Evolutionary conservation across 495 filamentous ascomycete species (phyloP), one percentile per base, ranked within the genome.

Genomic region (Aspergillus ostianus): DNA sequence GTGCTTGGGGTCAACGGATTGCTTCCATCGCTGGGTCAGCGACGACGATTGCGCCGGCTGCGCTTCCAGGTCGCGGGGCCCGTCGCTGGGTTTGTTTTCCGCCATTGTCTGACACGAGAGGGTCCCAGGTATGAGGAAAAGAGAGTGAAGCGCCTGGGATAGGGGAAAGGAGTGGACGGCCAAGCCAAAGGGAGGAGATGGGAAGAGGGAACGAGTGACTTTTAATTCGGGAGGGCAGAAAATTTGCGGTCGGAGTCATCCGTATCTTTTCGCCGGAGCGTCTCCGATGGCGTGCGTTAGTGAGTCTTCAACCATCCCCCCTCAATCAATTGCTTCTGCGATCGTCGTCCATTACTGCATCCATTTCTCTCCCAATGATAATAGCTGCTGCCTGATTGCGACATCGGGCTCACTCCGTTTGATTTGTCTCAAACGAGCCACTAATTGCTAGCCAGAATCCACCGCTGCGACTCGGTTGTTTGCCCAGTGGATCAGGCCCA

Each of bases 1-100:
- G 66, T 83, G 65, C 8, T 67, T 65, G 21, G 77, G 57, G 26
- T 68, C 70, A 55, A 86, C 56, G 12, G 63, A 65, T 49, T 80
- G 64, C 32, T 68, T 71, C 75, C 73, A 77, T 51, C 65, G 65
- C 51, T 41, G 32, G n/a, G 23, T 10, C 19, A 53, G 30, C 4
- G 56, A 53, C 23, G 49, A 58, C n/a, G 30, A 18, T 6, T 41
- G 19, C 46, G 66, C 60, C 0, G 47, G 58, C 18, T 60, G 61
- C 45, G 48, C 57, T 23, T 62, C 58, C 19, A 60, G 66, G 18
- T 63, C 47, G 32, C 41, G 20, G 29, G 3, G 19, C n/a, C 32
- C 56, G 47, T 20, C 10, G 53, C n/a, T 36, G 18, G 18, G 2
- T 41, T 41, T 41, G 10, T 15, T 47, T 47, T 47, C 36, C 17